These are phyloP conservation scores for Diplodia seriata DNA, from an alignment of 2,329 filamentous ascomycete species.

Conservation along the genomic window DNA sequence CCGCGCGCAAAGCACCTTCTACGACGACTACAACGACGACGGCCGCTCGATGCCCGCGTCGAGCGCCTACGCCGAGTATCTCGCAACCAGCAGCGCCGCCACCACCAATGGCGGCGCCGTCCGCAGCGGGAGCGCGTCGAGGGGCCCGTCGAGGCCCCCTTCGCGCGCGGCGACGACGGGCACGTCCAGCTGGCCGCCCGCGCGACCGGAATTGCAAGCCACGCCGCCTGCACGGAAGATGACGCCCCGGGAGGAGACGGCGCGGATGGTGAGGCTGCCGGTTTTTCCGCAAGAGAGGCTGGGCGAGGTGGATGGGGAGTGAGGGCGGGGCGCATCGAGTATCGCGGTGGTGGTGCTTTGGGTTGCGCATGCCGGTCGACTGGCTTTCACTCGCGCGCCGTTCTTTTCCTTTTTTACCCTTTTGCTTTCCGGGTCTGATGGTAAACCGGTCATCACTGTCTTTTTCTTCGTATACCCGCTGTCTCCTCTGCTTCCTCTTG, in stretches of 20 bases:
- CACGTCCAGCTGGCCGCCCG: neutral
- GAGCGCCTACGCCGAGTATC: conserved; percentile 11
- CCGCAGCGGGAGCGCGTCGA: conserved; percentile 5
- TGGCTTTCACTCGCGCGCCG: too few species aligned
- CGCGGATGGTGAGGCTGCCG: neutral
- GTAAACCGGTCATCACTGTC: neutral
- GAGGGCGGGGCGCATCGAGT: neutral
- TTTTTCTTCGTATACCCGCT: conserved; percentile 23
- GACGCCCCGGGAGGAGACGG: conserved; percentile 13
- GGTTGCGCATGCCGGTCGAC: too few species aligned
- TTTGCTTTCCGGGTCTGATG: neutral
- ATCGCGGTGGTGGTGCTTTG: too few species aligned
- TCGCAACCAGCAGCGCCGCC: neutral
- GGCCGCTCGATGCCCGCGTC: neutral
- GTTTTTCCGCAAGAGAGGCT: neutral
- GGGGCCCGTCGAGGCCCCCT: conserved; percentile 10
- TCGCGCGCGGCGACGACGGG: neutral
- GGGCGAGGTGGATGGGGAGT: conserved; percentile 6
- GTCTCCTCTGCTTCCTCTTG: neutral
- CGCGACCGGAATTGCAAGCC: neutral
- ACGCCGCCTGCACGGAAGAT: neutral
- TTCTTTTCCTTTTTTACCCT: neutral
- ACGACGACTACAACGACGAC: conserved; percentile 1
- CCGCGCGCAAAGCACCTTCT: neutral
- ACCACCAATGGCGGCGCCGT: neutral